Evolutionary conservation across 2,329 filamentous ascomycete genomes (phyloP).

Genomic region (Neoarthrinium moseri): DNA sequence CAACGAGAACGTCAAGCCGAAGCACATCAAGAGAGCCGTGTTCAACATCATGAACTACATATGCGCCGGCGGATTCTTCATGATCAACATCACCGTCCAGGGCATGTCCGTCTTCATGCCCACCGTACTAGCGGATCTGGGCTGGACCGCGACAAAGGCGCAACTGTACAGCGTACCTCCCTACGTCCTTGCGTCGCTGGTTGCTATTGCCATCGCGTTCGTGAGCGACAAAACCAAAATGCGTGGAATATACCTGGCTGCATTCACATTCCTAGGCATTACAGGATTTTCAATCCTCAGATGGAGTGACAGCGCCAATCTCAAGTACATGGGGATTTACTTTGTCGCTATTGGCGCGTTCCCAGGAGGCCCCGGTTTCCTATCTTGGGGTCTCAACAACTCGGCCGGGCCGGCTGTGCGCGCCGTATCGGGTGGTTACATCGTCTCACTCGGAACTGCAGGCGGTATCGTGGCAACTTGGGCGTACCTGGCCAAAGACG

Average conservation of each 20-base stretch:
- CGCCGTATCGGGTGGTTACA: slow-evolving; percentile 54
- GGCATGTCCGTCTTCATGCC: slow-evolving; percentile 49
- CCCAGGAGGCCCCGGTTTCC: slow-evolving; percentile 56
- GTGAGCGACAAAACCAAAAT: slow-evolving; percentile 39
- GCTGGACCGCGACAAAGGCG: slow-evolving; percentile 36
- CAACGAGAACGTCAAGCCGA: slow-evolving; percentile 43
- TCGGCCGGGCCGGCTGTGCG: slow-evolving; percentile 54
- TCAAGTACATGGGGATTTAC: slow-evolving; percentile 51
- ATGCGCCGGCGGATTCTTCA: slow-evolving; percentile 57
- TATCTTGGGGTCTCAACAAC: slow-evolving; percentile 61
- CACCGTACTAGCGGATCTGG: slow-evolving; percentile 43
- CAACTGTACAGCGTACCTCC: slow-evolving; percentile 45
- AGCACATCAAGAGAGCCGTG: slow-evolving; percentile 50
- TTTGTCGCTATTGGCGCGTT: slow-evolving; percentile 56
- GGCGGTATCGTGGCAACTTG: slow-evolving; percentile 57
- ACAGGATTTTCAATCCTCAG: slow-evolving; percentile 52
- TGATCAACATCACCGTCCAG: slow-evolving; percentile 61
- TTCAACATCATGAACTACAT: slow-evolving; percentile 59
- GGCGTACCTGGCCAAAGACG: slow-evolving; percentile 50
- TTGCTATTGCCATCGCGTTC: slow-evolving; percentile 37
- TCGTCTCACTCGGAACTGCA: slow-evolving; percentile 53
- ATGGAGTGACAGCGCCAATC: slow-evolving; percentile 32
- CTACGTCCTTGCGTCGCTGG: slow-evolving; percentile 38
- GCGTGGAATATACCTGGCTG: slow-evolving; percentile 39
- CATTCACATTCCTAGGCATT: slow-evolving; percentile 40